Percentiles rank a stretch among this genome's conserved stretches.
Evolutionary conservation across 176 grass and related monocot genomes (phyloP).

Genomic region (Musa troglodytarum): DNA sequence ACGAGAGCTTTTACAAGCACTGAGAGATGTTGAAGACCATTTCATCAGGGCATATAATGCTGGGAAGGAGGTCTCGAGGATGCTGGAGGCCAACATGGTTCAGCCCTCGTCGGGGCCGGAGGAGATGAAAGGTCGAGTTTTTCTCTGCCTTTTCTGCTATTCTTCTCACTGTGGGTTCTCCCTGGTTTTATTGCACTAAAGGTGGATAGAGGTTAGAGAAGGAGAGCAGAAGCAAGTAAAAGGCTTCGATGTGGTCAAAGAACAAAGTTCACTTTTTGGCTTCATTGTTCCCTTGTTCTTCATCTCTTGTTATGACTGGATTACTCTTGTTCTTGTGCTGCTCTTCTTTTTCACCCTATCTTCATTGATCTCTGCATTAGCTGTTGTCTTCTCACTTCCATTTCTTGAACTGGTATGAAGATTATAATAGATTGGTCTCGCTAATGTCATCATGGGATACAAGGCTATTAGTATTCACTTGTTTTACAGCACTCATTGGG

Average conservation of each 20-base stretch:
- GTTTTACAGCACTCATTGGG: too few species aligned
- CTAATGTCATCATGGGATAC: too few species aligned
- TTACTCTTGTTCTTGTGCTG: too few species aligned
- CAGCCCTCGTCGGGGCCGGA: constrained; percentile 28
- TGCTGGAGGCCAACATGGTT: constrained; percentile 59
- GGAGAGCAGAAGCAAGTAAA: neutral
- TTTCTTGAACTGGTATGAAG: too few species aligned
- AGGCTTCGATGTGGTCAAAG: neutral
- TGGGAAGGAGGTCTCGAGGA: constrained; percentile 52
- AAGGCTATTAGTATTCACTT: too few species aligned
- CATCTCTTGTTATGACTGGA: neutral
- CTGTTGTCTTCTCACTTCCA: too few species aligned
- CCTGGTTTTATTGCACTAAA: neutral
- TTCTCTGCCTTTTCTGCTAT: neutral
- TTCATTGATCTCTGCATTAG: too few species aligned
- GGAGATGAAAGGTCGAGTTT: constrained; percentile 34
- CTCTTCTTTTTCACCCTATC: too few species aligned
- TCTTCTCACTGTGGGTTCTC: neutral
- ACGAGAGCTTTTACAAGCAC: neutral
- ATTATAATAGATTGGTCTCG: too few species aligned
- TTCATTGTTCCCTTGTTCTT: neutral
- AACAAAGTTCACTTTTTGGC: neutral
- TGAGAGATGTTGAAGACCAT: constrained; percentile 45
- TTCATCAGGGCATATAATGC: constrained; percentile 46
- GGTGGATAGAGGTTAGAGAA: neutral